Conservation (phyloP, 1,284 basidiomycete species). For the Anthracocystis walkeri region DNA sequence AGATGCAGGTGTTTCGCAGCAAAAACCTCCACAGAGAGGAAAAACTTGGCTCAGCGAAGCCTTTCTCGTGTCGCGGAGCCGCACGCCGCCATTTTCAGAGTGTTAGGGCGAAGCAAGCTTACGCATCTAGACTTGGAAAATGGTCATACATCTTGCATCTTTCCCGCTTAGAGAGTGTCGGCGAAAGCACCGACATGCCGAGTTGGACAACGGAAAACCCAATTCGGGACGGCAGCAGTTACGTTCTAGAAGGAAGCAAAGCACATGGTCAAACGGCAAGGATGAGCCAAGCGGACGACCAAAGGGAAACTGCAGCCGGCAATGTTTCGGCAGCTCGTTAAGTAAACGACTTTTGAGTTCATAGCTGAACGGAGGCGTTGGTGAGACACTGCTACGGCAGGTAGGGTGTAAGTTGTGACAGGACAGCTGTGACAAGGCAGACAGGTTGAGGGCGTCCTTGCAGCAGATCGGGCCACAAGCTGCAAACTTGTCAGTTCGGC, state of each 20-base stretch:
- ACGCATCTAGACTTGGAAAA: background rate
- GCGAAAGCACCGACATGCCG: background rate
- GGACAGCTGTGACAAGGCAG: no score
- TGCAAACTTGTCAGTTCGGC: background rate
- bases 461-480: no score
- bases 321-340: slow-evolving; percentile 10
- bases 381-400: no score
- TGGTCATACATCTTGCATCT: background rate
- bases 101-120: background rate
- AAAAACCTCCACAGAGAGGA: slow-evolving; percentile 9
- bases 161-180: background rate
- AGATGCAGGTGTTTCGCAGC: background rate
- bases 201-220: background rate
- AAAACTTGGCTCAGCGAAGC: slow-evolving; percentile 5
- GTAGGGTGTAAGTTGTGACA: no score
- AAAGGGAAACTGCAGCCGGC: background rate
- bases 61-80: slow-evolving; percentile 2
- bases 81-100: background rate
- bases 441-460: no score
- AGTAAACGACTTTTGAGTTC: no score
- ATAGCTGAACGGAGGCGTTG: no score
- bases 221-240: background rate
- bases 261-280: slow-evolving; percentile 27
- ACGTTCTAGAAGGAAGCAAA: background rate
- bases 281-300: no score